Evolutionary conservation across 1,284 basidiomycete species (phyloP).

Genomic region (Microbotryomycetes sp.): DNA sequence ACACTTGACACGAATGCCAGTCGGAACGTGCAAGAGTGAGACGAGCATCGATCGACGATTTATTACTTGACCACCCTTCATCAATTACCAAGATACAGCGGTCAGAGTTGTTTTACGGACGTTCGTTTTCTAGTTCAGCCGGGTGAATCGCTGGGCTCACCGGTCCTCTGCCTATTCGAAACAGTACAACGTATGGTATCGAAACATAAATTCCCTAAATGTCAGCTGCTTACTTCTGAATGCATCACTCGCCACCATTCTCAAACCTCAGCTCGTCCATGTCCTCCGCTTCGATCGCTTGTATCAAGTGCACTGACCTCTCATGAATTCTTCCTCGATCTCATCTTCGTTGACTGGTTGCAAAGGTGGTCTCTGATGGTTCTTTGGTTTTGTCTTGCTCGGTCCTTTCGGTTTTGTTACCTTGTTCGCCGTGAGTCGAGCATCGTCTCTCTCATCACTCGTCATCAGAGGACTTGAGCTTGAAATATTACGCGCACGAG

Average conservation of each 20-base stretch:
- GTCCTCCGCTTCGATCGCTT: too few species aligned
- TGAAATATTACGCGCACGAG: too few species aligned
- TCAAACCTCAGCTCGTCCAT: too few species aligned
- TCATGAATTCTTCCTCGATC: constrained; percentile 1
- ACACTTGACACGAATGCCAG: constrained; percentile 43
- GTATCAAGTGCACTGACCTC: constrained; percentile 1
- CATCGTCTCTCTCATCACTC: neutral
- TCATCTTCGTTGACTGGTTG: neutral
- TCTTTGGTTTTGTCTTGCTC: constrained; percentile 1
- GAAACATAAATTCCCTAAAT: too few species aligned
- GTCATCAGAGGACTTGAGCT: too few species aligned
- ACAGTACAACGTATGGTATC: too few species aligned
- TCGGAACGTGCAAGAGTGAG: constrained; percentile 43
- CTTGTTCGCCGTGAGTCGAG: neutral
- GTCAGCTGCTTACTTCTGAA: too few species aligned
- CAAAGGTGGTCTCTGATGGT: neutral
- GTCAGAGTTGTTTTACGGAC: too few species aligned
- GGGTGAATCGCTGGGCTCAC: neutral
- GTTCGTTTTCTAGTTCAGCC: too few species aligned
- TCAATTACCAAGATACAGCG: too few species aligned
- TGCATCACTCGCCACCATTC: too few species aligned
- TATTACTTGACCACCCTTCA: constrained; percentile 43
- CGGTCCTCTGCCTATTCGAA: neutral
- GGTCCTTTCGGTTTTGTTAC: neutral
- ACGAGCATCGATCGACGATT: constrained; percentile 45